Conservation (phyloP, 345 rosid genomes). For the Zanthoxylum bungeanum region DNA sequence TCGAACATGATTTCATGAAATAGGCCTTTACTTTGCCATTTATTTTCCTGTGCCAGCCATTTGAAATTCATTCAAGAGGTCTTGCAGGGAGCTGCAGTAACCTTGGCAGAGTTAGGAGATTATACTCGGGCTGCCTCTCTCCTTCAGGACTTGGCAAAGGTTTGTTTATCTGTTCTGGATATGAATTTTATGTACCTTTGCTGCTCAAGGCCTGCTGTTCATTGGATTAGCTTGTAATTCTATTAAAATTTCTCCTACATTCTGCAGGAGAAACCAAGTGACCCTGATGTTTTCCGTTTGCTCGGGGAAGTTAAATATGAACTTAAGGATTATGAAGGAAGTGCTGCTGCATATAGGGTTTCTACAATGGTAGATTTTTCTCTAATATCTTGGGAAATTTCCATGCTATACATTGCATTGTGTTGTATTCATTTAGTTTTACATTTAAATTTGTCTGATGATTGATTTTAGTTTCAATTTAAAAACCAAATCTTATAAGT, state of each 20-base stretch:
- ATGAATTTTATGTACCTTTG: conserved; percentile 3
- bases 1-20: not conserved
- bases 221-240: conserved; percentile 19
- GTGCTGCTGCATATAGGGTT: conserved; percentile 70
- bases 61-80: conserved; percentile 26
- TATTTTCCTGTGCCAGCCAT: conserved; percentile 6
- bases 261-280: conserved; percentile 70
- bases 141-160: conserved; percentile 82
- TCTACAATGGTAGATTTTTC: conserved; percentile 51
- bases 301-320: conserved; percentile 90
- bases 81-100: conserved; percentile 89
- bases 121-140: conserved; percentile 58
- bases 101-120: conserved; percentile 80
- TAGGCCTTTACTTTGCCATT: conserved; percentile 9
- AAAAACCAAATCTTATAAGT: not conserved
- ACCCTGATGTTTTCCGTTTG: conserved; percentile 82
- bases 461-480: not conserved
- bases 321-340: conserved; percentile 87
- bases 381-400: not conserved
- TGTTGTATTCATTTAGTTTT: too few relatives aligned
- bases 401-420: not conserved
- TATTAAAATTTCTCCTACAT: conserved; percentile 18
- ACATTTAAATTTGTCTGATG: not conserved
- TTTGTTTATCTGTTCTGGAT: conserved; percentile 31
- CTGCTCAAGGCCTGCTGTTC: conserved; percentile 11